Percentiles rank a stretch among this genome's conserved stretches.
These are phyloP conservation scores for Boletus calvinii DNA, from an alignment of 1,284 basidiomycete species.

Conservation along the genomic window DNA sequence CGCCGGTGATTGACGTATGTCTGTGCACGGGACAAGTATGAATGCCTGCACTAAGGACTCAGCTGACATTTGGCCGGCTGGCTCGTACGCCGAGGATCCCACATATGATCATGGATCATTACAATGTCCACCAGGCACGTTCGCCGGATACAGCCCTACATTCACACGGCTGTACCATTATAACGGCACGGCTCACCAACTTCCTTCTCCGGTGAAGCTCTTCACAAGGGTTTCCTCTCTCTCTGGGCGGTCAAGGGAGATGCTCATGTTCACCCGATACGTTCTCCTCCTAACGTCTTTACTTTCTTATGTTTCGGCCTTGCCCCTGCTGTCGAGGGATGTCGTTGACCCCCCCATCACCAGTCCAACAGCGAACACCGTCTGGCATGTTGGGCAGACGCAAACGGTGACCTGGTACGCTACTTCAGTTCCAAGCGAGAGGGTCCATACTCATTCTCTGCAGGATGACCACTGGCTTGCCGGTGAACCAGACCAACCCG, in stretches of 20 bases:
- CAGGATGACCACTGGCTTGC: slow-evolving; percentile 54
- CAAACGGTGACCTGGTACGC: slow-evolving; percentile 60
- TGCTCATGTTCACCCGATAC: slow-evolving; percentile 16
- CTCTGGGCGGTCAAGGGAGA: slow-evolving; percentile 15
- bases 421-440: background rate
- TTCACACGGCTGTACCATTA: slow-evolving; percentile 25
- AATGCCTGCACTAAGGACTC: background rate
- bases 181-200: slow-evolving; percentile 11
- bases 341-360: slow-evolving; percentile 58
- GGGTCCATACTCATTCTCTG: background rate
- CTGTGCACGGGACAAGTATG: background rate
- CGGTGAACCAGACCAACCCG: slow-evolving; percentile 48
- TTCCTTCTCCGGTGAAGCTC: slow-evolving; percentile 12
- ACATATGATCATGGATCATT: slow-evolving; percentile 5
- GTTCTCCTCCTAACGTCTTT: slow-evolving; percentile 19
- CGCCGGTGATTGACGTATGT: slow-evolving; percentile 9
- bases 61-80: background rate
- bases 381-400: slow-evolving; percentile 53
- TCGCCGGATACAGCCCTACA: slow-evolving; percentile 9
- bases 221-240: slow-evolving; percentile 21
- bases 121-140: slow-evolving; percentile 3
- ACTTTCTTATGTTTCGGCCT: slow-evolving; percentile 20
- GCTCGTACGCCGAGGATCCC: slow-evolving; percentile 9
- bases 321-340: slow-evolving; percentile 46
- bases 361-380: slow-evolving; percentile 47